A percentile compares a stretch with the other conserved stretches of the same genome.
phyloP scores from a whole-genome alignment of 225 moss, liverwort and hornwort species.

The Pseudisothecium myosuroides region DNA sequence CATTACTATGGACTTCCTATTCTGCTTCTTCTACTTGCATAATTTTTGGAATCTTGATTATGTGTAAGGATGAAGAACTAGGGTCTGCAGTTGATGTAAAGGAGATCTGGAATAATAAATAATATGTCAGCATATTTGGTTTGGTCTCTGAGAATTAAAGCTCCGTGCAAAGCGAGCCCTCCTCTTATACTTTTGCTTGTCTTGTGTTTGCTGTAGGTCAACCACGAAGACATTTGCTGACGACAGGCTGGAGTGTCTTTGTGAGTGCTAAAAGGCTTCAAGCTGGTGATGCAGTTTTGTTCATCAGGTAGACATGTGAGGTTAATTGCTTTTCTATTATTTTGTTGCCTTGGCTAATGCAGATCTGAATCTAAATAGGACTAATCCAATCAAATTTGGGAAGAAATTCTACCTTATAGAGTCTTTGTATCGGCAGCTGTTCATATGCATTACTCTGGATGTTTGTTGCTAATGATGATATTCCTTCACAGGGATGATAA shows the following conservation, averaged over 20 bases:
- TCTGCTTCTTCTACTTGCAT: neutral
- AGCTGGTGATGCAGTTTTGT: constrained; percentile 53
- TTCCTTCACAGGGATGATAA: constrained; percentile 72
- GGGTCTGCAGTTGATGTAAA: neutral
- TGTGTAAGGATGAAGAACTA: neutral
- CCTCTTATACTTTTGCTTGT: neutral
- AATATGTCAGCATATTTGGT: neutral
- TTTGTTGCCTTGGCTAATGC: neutral
- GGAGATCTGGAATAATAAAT: neutral
- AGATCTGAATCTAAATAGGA: neutral
- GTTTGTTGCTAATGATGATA: neutral
- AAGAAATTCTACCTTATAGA: neutral
- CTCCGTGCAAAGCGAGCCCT: neutral
- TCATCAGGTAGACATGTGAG: constrained; percentile 30
- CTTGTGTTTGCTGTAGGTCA: constrained; percentile 19
- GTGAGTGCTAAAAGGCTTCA: constrained; percentile 54
- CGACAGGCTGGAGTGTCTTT: constrained; percentile 59
- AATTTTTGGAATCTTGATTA: neutral
- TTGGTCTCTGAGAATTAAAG: neutral
- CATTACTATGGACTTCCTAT: neutral
- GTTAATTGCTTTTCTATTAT: neutral
- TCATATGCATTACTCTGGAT: neutral
- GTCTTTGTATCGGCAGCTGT: neutral
- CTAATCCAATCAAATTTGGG: neutral
- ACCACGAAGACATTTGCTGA: constrained; percentile 45